phyloP scores from a whole-genome alignment of 1,139 yeast genomes.

The Pichia sp. region DNA sequence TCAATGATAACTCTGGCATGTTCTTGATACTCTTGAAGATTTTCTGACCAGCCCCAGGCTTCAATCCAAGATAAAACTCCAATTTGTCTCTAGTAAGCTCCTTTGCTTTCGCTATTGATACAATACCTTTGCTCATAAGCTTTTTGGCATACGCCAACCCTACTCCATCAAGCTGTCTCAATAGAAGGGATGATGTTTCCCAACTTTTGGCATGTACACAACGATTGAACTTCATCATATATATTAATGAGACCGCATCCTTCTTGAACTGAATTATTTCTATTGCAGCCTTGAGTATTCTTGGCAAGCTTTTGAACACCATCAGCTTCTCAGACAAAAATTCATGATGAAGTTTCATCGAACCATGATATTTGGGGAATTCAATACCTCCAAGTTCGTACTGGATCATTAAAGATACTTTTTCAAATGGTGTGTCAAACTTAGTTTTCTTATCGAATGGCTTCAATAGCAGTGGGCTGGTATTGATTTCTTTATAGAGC shows the following conservation, averaged over 20 bases:
- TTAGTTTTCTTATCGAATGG: constrained; percentile 24
- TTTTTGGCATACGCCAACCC: constrained; percentile 34
- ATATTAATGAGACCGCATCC: constrained; percentile 34
- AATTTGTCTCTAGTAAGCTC: constrained; percentile 28
- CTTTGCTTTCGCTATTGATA: constrained; percentile 22
- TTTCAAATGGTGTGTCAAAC: constrained; percentile 26
- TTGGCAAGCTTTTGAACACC: constrained; percentile 33
- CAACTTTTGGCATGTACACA: constrained; percentile 39
- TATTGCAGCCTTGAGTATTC: constrained; percentile 36
- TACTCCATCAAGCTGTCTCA: constrained; percentile 39
- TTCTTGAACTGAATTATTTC: constrained; percentile 35
- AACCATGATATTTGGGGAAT: constrained; percentile 35
- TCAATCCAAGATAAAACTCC: constrained; percentile 34
- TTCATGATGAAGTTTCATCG: constrained; percentile 31
- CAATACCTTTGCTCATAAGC: constrained; percentile 31
- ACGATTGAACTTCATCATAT: constrained; percentile 31
- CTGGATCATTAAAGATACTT: constrained; percentile 35
- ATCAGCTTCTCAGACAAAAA: constrained; percentile 36
- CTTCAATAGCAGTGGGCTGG: constrained; percentile 31
- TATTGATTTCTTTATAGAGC: constrained; percentile 35
- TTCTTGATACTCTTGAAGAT: constrained; percentile 9
- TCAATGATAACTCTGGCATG: constrained; percentile 10
- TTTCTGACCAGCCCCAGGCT: constrained; percentile 32
- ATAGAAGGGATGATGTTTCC: constrained; percentile 38
- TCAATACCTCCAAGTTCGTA: constrained; percentile 42